Conservation (phyloP, 2,329 filamentous ascomycete species). For the Colletotrichum orchidophilum region DNA sequence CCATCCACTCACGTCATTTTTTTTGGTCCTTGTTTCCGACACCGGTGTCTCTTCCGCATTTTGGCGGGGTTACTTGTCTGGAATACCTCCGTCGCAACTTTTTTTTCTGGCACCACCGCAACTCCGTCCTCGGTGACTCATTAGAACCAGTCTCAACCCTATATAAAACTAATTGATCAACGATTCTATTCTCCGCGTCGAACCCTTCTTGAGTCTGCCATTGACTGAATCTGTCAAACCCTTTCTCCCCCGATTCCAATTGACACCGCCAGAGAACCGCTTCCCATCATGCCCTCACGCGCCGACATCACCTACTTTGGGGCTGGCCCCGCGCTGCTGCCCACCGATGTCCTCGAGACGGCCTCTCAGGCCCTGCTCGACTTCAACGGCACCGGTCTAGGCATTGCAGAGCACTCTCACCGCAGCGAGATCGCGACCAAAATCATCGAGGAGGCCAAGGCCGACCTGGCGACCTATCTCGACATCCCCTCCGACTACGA, state of each 20-base stretch:
- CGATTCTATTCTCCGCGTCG: background rate
- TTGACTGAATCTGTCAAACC: background rate
- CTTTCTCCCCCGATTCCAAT: background rate
- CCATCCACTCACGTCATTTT: slow-evolving; percentile 33
- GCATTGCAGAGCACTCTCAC: slow-evolving; percentile 89
- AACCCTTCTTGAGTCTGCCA: background rate
- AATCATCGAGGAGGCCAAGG: slow-evolving; percentile 83
- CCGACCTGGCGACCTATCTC: slow-evolving; percentile 76
- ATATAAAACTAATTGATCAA: slow-evolving; percentile 8
- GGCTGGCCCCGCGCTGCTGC: slow-evolving; percentile 87
- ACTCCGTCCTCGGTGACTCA: slow-evolving; percentile 23
- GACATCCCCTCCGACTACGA: slow-evolving; percentile 90
- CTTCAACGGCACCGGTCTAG: slow-evolving; percentile 82
- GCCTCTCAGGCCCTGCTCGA: slow-evolving; percentile 83
- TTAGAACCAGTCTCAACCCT: background rate
- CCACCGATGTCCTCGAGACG: slow-evolving; percentile 80
- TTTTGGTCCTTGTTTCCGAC: slow-evolving; percentile 7
- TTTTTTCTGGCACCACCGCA: slow-evolving; percentile 20
- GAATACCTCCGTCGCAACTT: slow-evolving; percentile 30
- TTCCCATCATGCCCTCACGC: slow-evolving; percentile 70
- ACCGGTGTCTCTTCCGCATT: slow-evolving; percentile 25
- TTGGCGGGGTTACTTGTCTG: slow-evolving; percentile 33
- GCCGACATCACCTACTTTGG: slow-evolving; percentile 87
- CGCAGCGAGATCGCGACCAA: slow-evolving; percentile 80
- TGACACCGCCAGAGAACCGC: background rate